Conservation (phyloP, 305 asterid species). For the Fraxinus sp. region DNA sequence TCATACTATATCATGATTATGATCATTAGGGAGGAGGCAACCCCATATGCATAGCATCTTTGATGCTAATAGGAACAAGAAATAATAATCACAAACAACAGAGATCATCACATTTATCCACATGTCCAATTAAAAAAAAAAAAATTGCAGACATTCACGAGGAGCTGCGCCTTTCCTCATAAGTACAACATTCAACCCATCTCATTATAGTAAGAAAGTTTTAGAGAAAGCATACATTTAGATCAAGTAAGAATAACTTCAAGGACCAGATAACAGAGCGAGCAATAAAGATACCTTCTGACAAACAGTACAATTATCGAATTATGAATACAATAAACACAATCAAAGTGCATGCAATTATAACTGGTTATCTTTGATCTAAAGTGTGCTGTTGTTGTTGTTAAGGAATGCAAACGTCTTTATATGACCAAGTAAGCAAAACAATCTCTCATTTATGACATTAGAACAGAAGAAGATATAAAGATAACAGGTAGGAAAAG, state of each 20-base stretch:
- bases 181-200: background rate
- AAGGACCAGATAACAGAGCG: conserved; percentile 14
- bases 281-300: conserved; percentile 4
- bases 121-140: background rate
- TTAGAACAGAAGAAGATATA: conserved; percentile 11
- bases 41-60: background rate
- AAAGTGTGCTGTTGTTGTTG: background rate
- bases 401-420: background rate
- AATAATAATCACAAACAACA: background rate
- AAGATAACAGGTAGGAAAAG: background rate
- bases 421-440: background rate
- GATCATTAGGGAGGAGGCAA: background rate
- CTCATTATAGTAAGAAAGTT: background rate
- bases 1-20: background rate
- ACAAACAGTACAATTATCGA: background rate
- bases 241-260: background rate
- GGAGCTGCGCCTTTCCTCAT: background rate
- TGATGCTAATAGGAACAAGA: background rate
- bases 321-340: background rate
- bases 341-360: background rate
- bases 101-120: background rate
- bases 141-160: background rate
- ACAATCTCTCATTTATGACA: conserved; percentile 1
- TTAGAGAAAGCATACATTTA: background rate
- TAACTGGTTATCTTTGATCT: background rate